These are phyloP conservation scores for sweet orange (Citrus sinensis) DNA, from an alignment of 345 rosid species.

Conservation along the genomic window DNA sequence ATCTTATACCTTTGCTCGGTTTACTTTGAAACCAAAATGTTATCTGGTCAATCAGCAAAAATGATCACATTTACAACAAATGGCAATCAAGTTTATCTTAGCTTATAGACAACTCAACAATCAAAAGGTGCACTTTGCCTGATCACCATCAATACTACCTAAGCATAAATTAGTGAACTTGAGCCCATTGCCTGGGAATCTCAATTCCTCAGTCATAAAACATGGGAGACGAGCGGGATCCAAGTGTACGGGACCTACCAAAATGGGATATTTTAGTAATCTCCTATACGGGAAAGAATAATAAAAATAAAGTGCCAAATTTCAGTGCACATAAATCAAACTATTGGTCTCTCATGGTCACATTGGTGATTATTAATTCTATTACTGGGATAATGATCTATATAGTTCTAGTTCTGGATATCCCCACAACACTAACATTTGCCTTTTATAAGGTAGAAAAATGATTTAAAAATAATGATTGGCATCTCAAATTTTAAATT, in stretches of 20 bases:
- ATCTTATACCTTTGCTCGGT: too few species aligned
- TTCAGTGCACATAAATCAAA: not conserved
- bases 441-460: too few species aligned
- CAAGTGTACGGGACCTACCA: not conserved
- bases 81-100: too few species aligned
- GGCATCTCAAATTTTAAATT: not conserved
- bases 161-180: not conserved
- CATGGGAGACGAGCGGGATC: not conserved
- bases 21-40: too few species aligned
- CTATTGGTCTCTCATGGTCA: conserved; percentile 3
- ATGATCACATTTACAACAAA: too few species aligned
- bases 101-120: not conserved
- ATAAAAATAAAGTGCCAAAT: not conserved
- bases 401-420: not conserved
- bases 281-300: not conserved
- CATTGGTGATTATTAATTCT: not conserved
- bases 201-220: not conserved
- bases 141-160: not conserved
- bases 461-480: too few species aligned
- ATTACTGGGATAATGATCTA: not conserved
- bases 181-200: not conserved
- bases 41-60: too few species aligned
- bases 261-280: not conserved
- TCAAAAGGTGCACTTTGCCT: not conserved
- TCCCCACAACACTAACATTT: not conserved